These are phyloP conservation scores for Lactifluus piperatus DNA, from an alignment of 768 basidiomycete genomes.

Conservation along the genomic window DNA sequence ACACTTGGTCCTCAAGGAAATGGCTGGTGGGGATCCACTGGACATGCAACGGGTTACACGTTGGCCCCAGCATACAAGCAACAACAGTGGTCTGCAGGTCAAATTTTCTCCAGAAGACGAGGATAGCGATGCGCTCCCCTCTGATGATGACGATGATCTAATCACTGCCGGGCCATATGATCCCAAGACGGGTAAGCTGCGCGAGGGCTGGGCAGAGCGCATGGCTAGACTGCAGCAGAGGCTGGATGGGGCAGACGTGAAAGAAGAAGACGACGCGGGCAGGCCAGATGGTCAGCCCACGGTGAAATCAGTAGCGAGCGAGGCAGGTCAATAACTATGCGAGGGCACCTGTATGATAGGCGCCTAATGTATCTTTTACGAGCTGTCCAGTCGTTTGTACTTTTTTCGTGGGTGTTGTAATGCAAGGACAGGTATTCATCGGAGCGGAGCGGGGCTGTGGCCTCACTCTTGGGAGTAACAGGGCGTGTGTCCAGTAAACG, in stretches of 20 bases:
- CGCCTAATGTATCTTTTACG: neutral
- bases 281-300: neutral
- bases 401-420: neutral
- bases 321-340: neutral
- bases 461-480: neutral
- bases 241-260: neutral
- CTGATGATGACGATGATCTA: constrained; percentile 16
- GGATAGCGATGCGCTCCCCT: constrained; percentile 27
- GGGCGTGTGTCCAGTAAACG: neutral
- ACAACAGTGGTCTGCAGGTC: constrained; percentile 37
- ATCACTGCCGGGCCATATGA: constrained; percentile 20
- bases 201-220: constrained; percentile 12
- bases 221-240: neutral
- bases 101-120: constrained; percentile 53
- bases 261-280: neutral
- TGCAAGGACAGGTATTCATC: neutral
- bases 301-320: neutral
- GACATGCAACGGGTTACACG: constrained; percentile 71
- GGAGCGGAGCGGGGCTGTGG: neutral
- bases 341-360: neutral
- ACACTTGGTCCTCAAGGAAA: constrained; percentile 50
- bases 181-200: constrained; percentile 14
- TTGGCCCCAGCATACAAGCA: constrained; percentile 54
- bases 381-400: neutral
- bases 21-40: constrained; percentile 66